Conservation (phyloP, 495 filamentous ascomycete species). For the Hyaloscypha bicolor region DNA sequence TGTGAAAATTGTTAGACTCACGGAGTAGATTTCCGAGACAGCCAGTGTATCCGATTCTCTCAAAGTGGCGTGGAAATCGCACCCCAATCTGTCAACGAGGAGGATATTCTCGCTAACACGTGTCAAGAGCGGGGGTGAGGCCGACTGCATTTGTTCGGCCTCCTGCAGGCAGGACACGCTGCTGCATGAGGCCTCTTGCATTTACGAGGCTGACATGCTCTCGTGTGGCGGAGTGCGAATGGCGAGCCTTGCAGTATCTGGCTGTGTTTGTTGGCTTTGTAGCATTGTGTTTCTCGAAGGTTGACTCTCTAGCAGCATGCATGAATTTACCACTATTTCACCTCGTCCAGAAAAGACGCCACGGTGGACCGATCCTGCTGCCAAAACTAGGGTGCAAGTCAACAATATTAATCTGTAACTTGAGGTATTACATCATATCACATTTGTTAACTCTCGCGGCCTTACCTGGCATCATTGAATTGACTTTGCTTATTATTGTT, state of each 20-base stretch:
- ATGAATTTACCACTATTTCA: too few species aligned
- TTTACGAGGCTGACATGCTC: background rate
- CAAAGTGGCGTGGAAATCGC: background rate
- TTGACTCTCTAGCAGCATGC: too few species aligned
- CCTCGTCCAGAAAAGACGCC: too few species aligned
- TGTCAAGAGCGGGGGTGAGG: background rate
- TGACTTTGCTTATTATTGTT: conserved; percentile 1
- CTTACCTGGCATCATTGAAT: too few species aligned
- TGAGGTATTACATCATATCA: too few species aligned
- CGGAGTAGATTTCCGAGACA: too few species aligned
- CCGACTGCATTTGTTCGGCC: background rate
- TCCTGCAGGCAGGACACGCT: background rate
- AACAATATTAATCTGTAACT: too few species aligned
- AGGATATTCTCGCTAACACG: background rate
- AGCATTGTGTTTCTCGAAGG: too few species aligned
- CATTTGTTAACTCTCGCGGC: too few species aligned
- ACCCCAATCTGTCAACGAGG: background rate
- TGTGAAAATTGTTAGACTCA: too few species aligned
- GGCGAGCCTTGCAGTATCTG: background rate
- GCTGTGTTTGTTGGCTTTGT: background rate
- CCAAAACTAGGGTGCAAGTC: too few species aligned
- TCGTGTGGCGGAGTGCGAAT: background rate
- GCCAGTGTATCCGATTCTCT: background rate
- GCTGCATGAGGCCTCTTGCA: conserved; percentile 9
- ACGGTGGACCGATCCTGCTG: too few species aligned